phyloP scores from a whole-genome alignment of 176 grass and related monocot genomes.

The Avena insularis region DNA sequence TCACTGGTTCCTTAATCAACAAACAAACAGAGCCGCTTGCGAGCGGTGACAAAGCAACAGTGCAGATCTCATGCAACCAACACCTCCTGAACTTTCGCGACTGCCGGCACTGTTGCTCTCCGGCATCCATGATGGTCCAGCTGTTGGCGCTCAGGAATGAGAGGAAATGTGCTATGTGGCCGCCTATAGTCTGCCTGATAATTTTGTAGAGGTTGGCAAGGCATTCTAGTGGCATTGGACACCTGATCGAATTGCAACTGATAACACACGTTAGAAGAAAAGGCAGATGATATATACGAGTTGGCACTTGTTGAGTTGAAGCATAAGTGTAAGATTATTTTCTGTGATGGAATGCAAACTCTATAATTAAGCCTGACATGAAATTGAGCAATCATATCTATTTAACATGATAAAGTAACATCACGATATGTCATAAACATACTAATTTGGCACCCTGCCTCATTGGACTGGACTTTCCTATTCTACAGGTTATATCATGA shows the following conservation, averaged over 20 bases:
- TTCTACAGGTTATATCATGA: background rate
- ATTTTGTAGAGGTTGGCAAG: constrained; percentile 8
- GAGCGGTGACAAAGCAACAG: too few species aligned
- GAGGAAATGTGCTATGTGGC: constrained; percentile 48
- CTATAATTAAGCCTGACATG: too few species aligned
- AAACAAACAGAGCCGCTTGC: too few species aligned
- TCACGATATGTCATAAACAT: background rate
- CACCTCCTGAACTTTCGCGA: constrained; percentile 72
- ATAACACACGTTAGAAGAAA: background rate
- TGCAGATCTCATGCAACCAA: constrained; percentile 69
- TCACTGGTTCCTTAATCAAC: too few species aligned
- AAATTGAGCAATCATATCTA: too few species aligned
- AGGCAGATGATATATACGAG: background rate
- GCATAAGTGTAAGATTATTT: too few species aligned
- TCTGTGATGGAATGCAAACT: too few species aligned
- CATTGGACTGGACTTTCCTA: background rate
- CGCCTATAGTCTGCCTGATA: constrained; percentile 15
- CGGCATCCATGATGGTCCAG: constrained; percentile 31
- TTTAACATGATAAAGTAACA: constrained; percentile 12
- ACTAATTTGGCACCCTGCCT: constrained; percentile 1
- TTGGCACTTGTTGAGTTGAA: background rate
- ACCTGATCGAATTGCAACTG: constrained; percentile 36
- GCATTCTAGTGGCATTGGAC: constrained; percentile 17
- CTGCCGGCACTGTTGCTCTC: constrained; percentile 41
- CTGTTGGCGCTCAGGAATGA: constrained; percentile 43